These are phyloP conservation scores for Piromyces finnis DNA, from an alignment of 192 early-diverging fungal genomes.

Conservation along the genomic window DNA sequence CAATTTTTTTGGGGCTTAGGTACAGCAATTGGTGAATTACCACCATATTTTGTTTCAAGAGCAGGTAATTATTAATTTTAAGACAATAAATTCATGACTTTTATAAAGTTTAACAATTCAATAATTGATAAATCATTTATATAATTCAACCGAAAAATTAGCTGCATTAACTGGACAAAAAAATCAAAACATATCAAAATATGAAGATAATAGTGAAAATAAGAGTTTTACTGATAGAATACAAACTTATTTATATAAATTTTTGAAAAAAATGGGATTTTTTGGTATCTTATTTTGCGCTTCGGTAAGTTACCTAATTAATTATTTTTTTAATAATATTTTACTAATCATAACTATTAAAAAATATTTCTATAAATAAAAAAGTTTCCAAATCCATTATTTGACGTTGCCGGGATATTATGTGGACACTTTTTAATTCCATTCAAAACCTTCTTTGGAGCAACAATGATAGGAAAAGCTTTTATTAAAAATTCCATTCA, in stretches of 20 bases:
- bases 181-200: slow-evolving; percentile 18
- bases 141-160: too few species aligned
- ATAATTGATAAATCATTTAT: too few species aligned
- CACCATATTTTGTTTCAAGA: slow-evolving; percentile 85
- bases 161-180: slow-evolving; percentile 34
- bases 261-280: slow-evolving; percentile 67
- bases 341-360: too few species aligned
- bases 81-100: background rate
- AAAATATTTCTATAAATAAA: background rate
- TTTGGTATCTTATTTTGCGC: slow-evolving; percentile 81
- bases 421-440: slow-evolving; percentile 83
- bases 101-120: too few species aligned
- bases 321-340: too few species aligned
- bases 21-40: slow-evolving; percentile 82
- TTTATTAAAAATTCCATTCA: slow-evolving; percentile 73
- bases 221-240: slow-evolving; percentile 5
- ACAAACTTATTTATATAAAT: slow-evolving; percentile 41
- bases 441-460: slow-evolving; percentile 88
- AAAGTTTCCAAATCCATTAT: slow-evolving; percentile 87
- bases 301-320: slow-evolving; percentile 27
- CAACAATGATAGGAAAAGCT: slow-evolving; percentile 86
- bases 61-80: slow-evolving; percentile 28
- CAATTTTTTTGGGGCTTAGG: slow-evolving; percentile 86
- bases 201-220: slow-evolving; percentile 10
- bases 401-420: slow-evolving; percentile 89